phyloP scores from a whole-genome alignment of 495 filamentous ascomycete species.

The Hyaloscypha variabilis region DNA sequence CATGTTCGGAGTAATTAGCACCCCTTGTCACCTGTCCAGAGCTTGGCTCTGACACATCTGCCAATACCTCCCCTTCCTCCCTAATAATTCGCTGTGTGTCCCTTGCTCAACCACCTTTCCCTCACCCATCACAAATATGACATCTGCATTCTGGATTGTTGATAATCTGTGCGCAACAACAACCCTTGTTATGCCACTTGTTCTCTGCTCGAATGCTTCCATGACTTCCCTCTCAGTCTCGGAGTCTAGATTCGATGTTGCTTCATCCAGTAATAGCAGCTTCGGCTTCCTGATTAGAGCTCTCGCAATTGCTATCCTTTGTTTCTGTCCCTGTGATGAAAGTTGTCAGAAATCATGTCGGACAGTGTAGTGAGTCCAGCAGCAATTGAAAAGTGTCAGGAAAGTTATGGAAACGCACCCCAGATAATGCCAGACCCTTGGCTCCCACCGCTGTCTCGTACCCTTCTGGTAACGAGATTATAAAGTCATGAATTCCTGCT shows the following conservation, averaged over 20 bases:
- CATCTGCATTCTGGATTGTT: slow-evolving; percentile 54
- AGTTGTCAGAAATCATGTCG: too few relatives aligned
- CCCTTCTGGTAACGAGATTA: slow-evolving; percentile 52
- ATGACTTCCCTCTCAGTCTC: slow-evolving; percentile 72
- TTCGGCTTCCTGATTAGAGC: slow-evolving; percentile 73
- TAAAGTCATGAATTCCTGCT: slow-evolving; percentile 62
- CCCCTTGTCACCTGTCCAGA: neutral
- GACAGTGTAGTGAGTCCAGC: too few relatives aligned
- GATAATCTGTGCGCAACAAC: slow-evolving; percentile 66
- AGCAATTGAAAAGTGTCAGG: too few relatives aligned
- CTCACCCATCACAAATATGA: slow-evolving; percentile 53
- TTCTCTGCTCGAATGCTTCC: slow-evolving; percentile 62
- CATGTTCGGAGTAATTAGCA: too few relatives aligned
- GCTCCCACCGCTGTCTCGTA: slow-evolving; percentile 62
- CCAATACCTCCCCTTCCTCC: slow-evolving; percentile 48
- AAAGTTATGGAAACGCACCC: slow-evolving; percentile 28
- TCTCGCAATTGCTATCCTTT: slow-evolving; percentile 73
- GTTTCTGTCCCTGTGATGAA: slow-evolving; percentile 72
- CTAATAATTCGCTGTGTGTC: slow-evolving; percentile 49
- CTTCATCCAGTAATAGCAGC: slow-evolving; percentile 76
- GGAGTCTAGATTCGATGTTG: slow-evolving; percentile 74
- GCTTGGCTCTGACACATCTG: slow-evolving; percentile 39
- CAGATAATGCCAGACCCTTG: slow-evolving; percentile 67
- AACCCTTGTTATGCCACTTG: slow-evolving; percentile 63
- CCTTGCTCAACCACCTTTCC: slow-evolving; percentile 52